Evolutionary conservation across 1,139 yeast species (phyloP).

Genomic region (Blastobotrys apis): DNA sequence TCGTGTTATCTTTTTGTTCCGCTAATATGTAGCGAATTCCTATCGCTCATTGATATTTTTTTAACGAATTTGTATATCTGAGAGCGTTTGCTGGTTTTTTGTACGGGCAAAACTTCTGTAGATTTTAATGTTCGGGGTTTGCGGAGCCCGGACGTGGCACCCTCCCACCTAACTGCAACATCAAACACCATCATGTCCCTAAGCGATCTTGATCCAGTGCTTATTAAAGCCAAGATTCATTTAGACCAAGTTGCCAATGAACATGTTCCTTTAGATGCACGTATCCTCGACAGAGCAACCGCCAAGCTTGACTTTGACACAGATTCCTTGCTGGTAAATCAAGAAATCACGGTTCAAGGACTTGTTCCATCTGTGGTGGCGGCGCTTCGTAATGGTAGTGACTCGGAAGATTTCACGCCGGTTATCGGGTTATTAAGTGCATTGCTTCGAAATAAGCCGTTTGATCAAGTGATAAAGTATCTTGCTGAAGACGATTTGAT

Average conservation of each 20-base stretch:
- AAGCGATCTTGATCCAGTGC: background rate
- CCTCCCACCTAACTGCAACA: too few species aligned
- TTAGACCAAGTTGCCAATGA: background rate
- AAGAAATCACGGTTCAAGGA: conserved; percentile 12
- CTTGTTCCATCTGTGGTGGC: conserved; percentile 22
- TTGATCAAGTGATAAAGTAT: conserved; percentile 21
- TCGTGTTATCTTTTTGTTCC: conserved; percentile 13
- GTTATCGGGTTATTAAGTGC: conserved; percentile 23
- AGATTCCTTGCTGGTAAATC: conserved; percentile 15
- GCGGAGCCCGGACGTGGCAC: too few species aligned
- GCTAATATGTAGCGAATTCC: too few species aligned
- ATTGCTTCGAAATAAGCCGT: conserved; percentile 20
- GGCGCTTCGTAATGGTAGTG: conserved; percentile 17
- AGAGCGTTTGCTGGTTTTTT: too few species aligned
- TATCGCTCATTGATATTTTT: too few species aligned
- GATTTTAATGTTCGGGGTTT: too few species aligned
- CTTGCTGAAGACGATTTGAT: conserved; percentile 22
- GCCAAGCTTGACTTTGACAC: conserved; percentile 20
- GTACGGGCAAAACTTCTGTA: too few species aligned
- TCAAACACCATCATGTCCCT: too few species aligned
- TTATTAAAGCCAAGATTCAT: background rate
- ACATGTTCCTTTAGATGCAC: conserved; percentile 11
- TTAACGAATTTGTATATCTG: too few species aligned
- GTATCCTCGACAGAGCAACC: conserved; percentile 18
- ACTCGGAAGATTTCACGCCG: conserved; percentile 17